Evolutionary conservation across 306 rosid species (phyloP).

Genomic region (Elaeagnus macrophylla): DNA sequence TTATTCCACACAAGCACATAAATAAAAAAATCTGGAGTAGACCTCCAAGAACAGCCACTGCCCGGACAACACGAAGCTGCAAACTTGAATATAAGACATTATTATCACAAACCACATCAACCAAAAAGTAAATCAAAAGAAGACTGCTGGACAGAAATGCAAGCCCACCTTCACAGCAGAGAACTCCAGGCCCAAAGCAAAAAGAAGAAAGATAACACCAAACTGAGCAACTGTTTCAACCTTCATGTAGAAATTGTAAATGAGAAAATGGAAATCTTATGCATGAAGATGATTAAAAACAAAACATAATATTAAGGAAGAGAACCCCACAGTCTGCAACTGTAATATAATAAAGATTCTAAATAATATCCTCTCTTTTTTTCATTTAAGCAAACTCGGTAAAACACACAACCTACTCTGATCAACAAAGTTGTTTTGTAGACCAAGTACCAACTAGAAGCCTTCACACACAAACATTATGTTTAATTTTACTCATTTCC

Average conservation of each 20-base stretch:
- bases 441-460: too few relatives aligned
- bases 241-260: conserved; percentile 27
- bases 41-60: conserved; percentile 92
- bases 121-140: conserved; percentile 10
- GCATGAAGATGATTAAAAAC: neutral
- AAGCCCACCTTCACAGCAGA: conserved; percentile 67
- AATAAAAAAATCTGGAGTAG: conserved; percentile 84
- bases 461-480: too few relatives aligned
- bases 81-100: conserved; percentile 23
- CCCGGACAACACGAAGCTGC: conserved; percentile 89
- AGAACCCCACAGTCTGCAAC: conserved; percentile 3
- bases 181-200: conserved; percentile 90
- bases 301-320: conserved; percentile 4
- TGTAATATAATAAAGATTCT: neutral
- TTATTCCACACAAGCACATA: conserved; percentile 87
- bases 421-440: too few relatives aligned
- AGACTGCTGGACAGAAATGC: conserved; percentile 12
- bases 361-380: too few relatives aligned
- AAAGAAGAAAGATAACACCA: conserved; percentile 95
- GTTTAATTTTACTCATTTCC: too few relatives aligned
- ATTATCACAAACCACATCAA: conserved; percentile 15
- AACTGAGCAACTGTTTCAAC: conserved; percentile 99
- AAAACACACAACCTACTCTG: too few relatives aligned
- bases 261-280: conserved; percentile 1
- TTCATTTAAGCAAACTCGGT: too few relatives aligned